Conservation (phyloP, 2,329 filamentous ascomycete species). For the Trichoderma cornu-damae region DNA sequence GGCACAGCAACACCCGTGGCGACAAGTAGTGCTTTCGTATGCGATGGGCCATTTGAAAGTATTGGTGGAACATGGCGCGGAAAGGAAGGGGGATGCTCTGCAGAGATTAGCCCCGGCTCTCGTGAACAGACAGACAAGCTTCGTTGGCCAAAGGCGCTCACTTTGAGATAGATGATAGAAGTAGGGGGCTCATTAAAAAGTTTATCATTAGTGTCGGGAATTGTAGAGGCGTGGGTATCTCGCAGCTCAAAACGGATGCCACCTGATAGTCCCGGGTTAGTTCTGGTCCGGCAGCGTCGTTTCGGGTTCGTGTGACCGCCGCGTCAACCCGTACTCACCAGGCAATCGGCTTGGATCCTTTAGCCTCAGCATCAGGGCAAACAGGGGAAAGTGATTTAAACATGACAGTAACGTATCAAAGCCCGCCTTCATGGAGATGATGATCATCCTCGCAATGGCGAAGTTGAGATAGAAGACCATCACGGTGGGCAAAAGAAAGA, state of each 20-base stretch:
- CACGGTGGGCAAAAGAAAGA: slow-evolving; percentile 91
- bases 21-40: slow-evolving; percentile 95
- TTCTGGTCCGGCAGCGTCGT: background rate
- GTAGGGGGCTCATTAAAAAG: slow-evolving; percentile 52
- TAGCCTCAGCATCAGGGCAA: slow-evolving; percentile 90
- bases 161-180: slow-evolving; percentile 83
- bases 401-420: slow-evolving; percentile 91
- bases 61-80: slow-evolving; percentile 93
- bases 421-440: slow-evolving; percentile 85
- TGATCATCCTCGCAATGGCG: slow-evolving; percentile 87
- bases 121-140: too few relatives aligned
- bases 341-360: slow-evolving; percentile 90
- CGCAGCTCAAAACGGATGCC: slow-evolving; percentile 88
- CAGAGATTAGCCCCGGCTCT: background rate
- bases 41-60: slow-evolving; percentile 88
- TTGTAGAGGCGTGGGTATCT: slow-evolving; percentile 57
- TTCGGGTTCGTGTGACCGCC: background rate
- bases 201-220: slow-evolving; percentile 35
- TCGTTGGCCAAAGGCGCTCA: too few relatives aligned
- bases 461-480: slow-evolving; percentile 97
- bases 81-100: slow-evolving; percentile 85
- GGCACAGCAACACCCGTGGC: slow-evolving; percentile 77
- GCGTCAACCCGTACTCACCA: slow-evolving; percentile 44
- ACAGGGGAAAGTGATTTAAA: slow-evolving; percentile 94
- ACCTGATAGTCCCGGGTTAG: slow-evolving; percentile 22